Evolutionary conservation across 2,329 filamentous ascomycete species (phyloP), one percentile per base, ranked within the genome.

Genomic region (Hymenoscyphus occultus): DNA sequence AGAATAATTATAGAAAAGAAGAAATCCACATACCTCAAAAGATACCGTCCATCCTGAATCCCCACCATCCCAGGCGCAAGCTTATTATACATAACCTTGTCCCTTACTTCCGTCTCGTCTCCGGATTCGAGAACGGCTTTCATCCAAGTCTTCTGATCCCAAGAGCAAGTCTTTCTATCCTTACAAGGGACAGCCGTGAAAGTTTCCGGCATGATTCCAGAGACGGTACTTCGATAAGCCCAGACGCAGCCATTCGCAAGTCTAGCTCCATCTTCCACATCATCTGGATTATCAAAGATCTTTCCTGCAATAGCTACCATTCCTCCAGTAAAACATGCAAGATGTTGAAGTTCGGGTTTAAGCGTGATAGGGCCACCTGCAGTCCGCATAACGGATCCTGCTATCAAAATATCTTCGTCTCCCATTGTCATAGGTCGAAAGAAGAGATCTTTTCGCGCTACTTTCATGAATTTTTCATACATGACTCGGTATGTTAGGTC

Each of bases 311-410:
- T 83, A 0, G 82, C 89, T 56, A 90, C 86, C 80, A 90, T 88
- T 14, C 89, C 90, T 3, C 90, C 90, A 2, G 84, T 80, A 72
- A 91, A 93, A 76, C 90, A 93, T 1, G 84, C 84, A 1, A 93
- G 80, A 76, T 93, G 90, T 70, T 91, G 85, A 3, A 82, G 77
- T 14, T 71, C 79, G 48, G 73, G 67, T 74, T 67, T 71, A 16
- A 71, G 65, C 4, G 61, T 48, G 6, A 91, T 89, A 65, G 48
- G 9, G 22, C 59, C 42, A 3, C 63, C 65, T 88, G 82, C 16
- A 79, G 76, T 58, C 12, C 77, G 70, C 16, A 74, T 72, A 9
- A 78, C 77, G 58, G 81, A 78, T 10, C 83, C 84, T 1, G 84
- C 79, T 59, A 86, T 79, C 13, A 84, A 74, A 5, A 86, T 79